A percentile compares a stretch with the other conserved stretches of the same genome.
Evolutionary conservation across 2,329 filamentous ascomycete genomes (phyloP).

Genomic region (Curvularia sp.): DNA sequence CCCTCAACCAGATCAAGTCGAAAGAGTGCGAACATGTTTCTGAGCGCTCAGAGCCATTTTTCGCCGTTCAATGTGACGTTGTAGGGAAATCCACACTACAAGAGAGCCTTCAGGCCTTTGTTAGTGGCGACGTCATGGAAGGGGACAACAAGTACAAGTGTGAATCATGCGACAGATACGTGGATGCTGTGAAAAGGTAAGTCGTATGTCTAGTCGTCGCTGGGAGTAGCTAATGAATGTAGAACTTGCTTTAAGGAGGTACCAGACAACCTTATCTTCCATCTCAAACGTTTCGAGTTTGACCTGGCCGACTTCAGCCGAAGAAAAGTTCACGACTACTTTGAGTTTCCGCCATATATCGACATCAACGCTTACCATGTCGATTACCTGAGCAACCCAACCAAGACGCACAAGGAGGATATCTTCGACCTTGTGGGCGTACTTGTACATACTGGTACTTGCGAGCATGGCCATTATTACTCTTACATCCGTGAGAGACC

Average conservation of each 20-base stretch:
- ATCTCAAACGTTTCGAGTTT: constrained; percentile 87
- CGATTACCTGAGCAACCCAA: constrained; percentile 75
- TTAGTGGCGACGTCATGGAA: constrained; percentile 95
- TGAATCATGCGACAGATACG: constrained; percentile 79
- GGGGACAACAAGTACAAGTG: constrained; percentile 99
- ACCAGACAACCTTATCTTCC: constrained; percentile 93
- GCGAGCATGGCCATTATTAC: constrained; percentile 96
- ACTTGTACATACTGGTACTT: constrained; percentile 89
- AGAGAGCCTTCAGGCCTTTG: constrained; percentile 92
- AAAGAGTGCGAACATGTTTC: constrained; percentile 95
- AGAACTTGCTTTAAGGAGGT: constrained; percentile 90
- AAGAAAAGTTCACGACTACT: constrained; percentile 95
- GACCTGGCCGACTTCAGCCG: constrained; percentile 77
- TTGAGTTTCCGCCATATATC: constrained; percentile 82
- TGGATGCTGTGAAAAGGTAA: constrained; percentile 89
- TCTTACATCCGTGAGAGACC: constrained; percentile 89
- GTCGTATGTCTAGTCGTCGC: constrained; percentile 10
- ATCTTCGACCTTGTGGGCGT: constrained; percentile 94
- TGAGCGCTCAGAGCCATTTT: constrained; percentile 87
- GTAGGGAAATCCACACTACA: constrained; percentile 85
- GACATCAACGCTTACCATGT: constrained; percentile 91
- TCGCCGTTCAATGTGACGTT: constrained; percentile 94
- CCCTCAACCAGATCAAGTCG: constrained; percentile 94
- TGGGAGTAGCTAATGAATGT: constrained; percentile 20
- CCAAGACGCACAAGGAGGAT: constrained; percentile 67